A percentile compares a stretch with the other conserved stretches of the same genome.
Conservation (phyloP, 768 basidiomycete genomes). For the Termitomyces sp. region DNA sequence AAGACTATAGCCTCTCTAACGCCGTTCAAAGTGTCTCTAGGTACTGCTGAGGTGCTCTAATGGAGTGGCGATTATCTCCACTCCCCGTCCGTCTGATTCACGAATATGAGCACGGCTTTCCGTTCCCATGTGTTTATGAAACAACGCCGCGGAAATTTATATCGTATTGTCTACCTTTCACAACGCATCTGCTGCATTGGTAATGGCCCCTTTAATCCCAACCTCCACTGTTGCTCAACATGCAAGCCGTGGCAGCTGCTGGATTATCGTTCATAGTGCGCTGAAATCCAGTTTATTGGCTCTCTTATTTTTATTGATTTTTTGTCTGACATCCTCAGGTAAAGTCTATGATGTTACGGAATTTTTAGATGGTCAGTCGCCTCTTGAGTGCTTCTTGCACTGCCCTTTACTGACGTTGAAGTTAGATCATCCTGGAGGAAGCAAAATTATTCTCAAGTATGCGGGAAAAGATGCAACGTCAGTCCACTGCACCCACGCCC, state of each 20-base stretch:
- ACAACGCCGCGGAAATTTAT: neutral
- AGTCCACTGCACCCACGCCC: conserved; percentile 21
- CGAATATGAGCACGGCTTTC: neutral
- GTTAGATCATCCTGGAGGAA: conserved; percentile 51
- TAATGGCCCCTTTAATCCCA: neutral
- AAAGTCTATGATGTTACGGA: conserved; percentile 76
- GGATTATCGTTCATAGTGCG: neutral
- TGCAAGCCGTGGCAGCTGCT: neutral
- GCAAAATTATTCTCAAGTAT: conserved; percentile 79
- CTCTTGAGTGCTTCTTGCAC: neutral
- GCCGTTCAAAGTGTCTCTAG: neutral
- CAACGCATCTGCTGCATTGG: neutral
- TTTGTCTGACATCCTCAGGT: conserved; percentile 33
- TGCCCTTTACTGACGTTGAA: conserved; percentile 1
- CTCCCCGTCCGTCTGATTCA: neutral
- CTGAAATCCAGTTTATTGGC: neutral
- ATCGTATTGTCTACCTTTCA: no score
- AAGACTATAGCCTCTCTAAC: neutral
- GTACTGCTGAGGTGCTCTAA: neutral
- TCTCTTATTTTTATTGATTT: neutral
- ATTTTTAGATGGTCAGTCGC: conserved; percentile 43
- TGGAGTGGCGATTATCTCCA: neutral
- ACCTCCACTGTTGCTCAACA: neutral
- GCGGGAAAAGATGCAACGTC: conserved; percentile 88
- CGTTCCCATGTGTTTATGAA: neutral